Evolutionary conservation across 148 eudicot genomes (phyloP).

Genomic region (Chenopodium quinoa): DNA sequence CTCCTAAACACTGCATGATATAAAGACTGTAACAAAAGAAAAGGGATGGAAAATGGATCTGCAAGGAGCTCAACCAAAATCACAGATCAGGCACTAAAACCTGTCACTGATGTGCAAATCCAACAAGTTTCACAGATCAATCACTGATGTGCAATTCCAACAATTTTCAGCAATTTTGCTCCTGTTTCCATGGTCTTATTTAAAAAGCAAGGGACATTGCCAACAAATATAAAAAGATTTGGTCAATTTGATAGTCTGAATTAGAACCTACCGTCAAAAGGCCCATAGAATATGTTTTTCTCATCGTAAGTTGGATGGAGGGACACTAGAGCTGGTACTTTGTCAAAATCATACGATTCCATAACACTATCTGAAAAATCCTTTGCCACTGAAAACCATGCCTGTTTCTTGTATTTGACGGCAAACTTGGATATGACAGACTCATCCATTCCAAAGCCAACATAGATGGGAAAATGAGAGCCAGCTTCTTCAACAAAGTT

Average conservation of each 20-base stretch:
- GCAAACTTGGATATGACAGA: conserved; percentile 62
- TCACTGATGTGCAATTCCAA: background rate
- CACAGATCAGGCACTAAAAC: background rate
- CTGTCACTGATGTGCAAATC: background rate
- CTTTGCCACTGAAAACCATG: conserved; percentile 95
- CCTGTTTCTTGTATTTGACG: conserved; percentile 76
- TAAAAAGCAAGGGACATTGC: background rate
- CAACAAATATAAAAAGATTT: background rate
- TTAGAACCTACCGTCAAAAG: conserved; percentile 75
- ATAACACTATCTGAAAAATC: conserved; percentile 74
- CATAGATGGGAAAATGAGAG: conserved; percentile 66
- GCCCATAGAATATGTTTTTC: conserved; percentile 74
- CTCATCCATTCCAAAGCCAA: conserved; percentile 91
- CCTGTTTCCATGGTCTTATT: background rate
- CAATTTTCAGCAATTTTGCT: background rate
- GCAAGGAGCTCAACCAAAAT: background rate
- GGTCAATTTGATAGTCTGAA: background rate
- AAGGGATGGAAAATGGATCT: too few relatives aligned
- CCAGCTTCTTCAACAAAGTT: conserved; percentile 74
- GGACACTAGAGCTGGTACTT: conserved; percentile 83
- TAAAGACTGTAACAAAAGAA: background rate
- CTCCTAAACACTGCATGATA: background rate
- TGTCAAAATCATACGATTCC: conserved; percentile 84
- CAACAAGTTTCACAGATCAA: background rate
- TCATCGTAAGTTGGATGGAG: conserved; percentile 73